Evolutionary conservation across 2,329 filamentous ascomycete species (phyloP).

Genomic region (Pseudocercospora macadamiae): DNA sequence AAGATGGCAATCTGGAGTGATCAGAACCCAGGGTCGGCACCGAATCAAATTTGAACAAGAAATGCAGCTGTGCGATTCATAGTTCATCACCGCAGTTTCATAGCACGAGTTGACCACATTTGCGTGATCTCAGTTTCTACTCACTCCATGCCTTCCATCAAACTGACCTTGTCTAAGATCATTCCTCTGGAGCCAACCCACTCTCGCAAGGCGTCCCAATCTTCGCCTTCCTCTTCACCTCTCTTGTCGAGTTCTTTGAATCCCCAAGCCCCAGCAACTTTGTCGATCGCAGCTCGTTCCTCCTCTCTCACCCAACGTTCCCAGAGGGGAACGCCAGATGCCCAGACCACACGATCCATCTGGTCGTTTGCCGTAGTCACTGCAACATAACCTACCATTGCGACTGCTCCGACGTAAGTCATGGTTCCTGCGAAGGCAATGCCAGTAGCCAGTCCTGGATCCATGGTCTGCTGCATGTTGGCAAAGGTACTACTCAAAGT

Average conservation of each 20-base stretch:
- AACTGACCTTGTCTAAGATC: slow-evolving; percentile 83
- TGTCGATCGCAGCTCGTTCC: slow-evolving; percentile 84
- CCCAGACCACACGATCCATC: slow-evolving; percentile 92
- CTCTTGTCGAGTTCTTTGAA: slow-evolving; percentile 79
- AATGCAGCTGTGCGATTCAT: too few species aligned
- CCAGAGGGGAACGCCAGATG: slow-evolving; percentile 75
- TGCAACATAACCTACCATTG: slow-evolving; percentile 80
- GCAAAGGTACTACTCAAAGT: slow-evolving; percentile 69
- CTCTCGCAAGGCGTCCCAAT: slow-evolving; percentile 85
- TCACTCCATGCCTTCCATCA: slow-evolving; percentile 90
- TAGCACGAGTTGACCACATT: too few species aligned
- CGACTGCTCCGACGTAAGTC: slow-evolving; percentile 80
- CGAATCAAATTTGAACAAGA: too few species aligned
- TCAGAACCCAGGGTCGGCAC: too few species aligned
- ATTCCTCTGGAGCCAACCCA: slow-evolving; percentile 82
- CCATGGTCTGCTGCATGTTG: slow-evolving; percentile 73
- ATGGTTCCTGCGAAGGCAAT: slow-evolving; percentile 80
- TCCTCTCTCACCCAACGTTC: slow-evolving; percentile 88
- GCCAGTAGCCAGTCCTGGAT: slow-evolving; percentile 71
- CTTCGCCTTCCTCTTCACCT: slow-evolving; percentile 87
- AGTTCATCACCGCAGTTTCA: too few species aligned
- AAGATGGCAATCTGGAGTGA: background rate
- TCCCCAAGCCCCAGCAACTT: slow-evolving; percentile 85
- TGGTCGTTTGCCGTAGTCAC: slow-evolving; percentile 89
- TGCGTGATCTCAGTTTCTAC: background rate